Evolutionary conservation across 352 stramenopile species (phyloP).

Genomic region (Phytophthora fragariaefolia): DNA sequence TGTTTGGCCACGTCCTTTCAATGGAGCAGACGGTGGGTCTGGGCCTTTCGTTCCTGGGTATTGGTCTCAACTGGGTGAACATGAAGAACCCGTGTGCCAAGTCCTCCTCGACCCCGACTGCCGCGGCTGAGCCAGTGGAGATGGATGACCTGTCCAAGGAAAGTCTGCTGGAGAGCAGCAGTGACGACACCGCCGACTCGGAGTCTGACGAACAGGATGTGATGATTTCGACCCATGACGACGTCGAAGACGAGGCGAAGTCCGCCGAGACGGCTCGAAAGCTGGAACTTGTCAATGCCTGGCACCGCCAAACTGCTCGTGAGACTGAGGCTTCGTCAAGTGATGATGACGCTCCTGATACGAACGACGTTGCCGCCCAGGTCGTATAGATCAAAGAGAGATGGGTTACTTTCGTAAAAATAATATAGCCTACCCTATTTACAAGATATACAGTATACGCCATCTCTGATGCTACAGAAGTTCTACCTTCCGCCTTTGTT

Average conservation of each 20-base stretch:
- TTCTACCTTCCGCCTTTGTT: too few species aligned
- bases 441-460: too few species aligned
- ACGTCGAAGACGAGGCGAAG: conserved; percentile 37
- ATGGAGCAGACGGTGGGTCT: conserved; percentile 73
- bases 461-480: too few species aligned
- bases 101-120: conserved; percentile 23
- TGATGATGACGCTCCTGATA: conserved; percentile 19
- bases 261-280: conserved; percentile 62
- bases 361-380: conserved; percentile 28
- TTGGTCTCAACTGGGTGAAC: conserved; percentile 82
- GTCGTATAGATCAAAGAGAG: conserved; percentile 36
- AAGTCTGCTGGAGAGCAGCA: conserved; percentile 66
- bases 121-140: conserved; percentile 19
- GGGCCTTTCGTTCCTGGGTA: conserved; percentile 68
- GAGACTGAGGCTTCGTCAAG: conserved; percentile 22
- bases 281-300: conserved; percentile 74
- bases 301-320: conserved; percentile 54
- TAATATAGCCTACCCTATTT: conserved; percentile 44
- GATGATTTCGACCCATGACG: conserved; percentile 19
- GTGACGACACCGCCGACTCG: conserved; percentile 69
- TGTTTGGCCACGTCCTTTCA: conserved; percentile 82
- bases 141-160: conserved; percentile 53
- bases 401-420: conserved; percentile 11
- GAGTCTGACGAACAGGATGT: conserved; percentile 58
- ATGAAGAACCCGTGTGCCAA: conserved; percentile 61